phyloP scores from a whole-genome alignment of 2,329 filamentous ascomycete species.

The Fusarium sp. region DNA sequence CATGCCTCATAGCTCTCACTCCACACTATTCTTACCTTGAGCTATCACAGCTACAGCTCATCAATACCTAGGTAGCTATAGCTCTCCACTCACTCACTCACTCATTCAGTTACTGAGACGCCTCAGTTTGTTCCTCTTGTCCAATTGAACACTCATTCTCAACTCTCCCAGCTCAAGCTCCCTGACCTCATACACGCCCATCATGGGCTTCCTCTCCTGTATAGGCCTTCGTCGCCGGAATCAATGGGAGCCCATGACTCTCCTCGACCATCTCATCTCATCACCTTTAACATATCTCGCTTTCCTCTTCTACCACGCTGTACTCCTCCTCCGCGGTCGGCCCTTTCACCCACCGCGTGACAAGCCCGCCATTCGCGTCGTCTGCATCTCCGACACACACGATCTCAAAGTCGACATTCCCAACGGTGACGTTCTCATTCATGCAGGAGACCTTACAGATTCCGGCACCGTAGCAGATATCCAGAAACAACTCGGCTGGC shows the following conservation, averaged over 20 bases:
- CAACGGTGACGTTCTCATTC: constrained; percentile 83
- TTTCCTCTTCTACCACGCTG: constrained; percentile 67
- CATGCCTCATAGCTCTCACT: neutral
- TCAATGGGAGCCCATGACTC: constrained; percentile 58
- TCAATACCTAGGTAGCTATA: neutral
- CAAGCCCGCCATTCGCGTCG: constrained; percentile 71
- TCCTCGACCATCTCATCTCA: constrained; percentile 69
- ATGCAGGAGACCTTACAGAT: constrained; percentile 86
- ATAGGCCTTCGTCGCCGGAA: constrained; percentile 58
- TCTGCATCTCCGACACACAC: constrained; percentile 93
- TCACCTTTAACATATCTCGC: constrained; percentile 74
- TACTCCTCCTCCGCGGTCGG: constrained; percentile 72
- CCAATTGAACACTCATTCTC: neutral
- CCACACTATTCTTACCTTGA: neutral
- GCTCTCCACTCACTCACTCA: neutral
- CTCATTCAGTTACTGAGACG: neutral
- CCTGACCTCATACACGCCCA: neutral
- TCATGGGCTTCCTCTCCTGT: constrained; percentile 55
- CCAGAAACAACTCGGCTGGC: constrained; percentile 85
- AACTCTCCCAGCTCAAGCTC: neutral
- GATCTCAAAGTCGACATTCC: constrained; percentile 69
- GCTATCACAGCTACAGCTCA: neutral
- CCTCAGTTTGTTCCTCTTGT: neutral
- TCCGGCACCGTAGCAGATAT: constrained; percentile 76
- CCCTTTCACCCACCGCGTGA: constrained; percentile 66